Conservation (phyloP, 1,284 basidiomycete species). For the Trametes sp. region DNA sequence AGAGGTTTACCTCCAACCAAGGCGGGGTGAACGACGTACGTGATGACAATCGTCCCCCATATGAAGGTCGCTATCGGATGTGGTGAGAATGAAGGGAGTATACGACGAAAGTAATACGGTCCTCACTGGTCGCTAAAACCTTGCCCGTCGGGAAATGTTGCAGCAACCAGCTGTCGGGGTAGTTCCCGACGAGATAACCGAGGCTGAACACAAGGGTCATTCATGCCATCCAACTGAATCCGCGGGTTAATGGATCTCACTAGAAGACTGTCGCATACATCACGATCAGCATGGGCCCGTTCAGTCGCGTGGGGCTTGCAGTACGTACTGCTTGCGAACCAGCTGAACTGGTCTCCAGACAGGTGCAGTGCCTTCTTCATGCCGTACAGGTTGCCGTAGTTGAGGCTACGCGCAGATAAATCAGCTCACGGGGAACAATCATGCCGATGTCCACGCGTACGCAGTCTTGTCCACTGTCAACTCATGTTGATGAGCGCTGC, state of each 20-base stretch:
- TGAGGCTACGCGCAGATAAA: conserved; percentile 9
- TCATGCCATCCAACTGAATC: background rate
- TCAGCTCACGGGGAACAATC: background rate
- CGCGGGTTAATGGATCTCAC: conserved; percentile 10
- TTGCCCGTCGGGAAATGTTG: conserved; percentile 33
- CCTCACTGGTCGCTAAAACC: conserved; percentile 31
- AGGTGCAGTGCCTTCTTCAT: conserved; percentile 31
- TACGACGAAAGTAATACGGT: background rate
- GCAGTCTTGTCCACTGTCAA: conserved; percentile 34
- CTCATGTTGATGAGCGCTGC: background rate
- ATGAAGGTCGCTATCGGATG: conserved; percentile 32
- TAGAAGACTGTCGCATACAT: conserved; percentile 25
- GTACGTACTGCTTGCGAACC: conserved; percentile 33
- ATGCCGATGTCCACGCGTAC: conserved; percentile 11
- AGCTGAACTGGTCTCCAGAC: conserved; percentile 29
- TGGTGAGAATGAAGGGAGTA: background rate
- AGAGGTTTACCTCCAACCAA: too few species aligned
- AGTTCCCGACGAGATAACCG: conserved; percentile 33
- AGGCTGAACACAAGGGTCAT: conserved; percentile 8
- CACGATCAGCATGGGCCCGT: background rate
- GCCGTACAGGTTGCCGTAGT: conserved; percentile 34
- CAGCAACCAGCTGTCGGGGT: conserved; percentile 32
- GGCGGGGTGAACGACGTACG: conserved; percentile 10
- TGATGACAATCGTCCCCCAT: conserved; percentile 31
- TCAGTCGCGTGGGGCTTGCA: background rate